Evolutionary conservation across 2,329 filamentous ascomycete species (phyloP), one percentile per base, ranked within the genome.

Genomic region (Ceratocystis eucalypticola): DNA sequence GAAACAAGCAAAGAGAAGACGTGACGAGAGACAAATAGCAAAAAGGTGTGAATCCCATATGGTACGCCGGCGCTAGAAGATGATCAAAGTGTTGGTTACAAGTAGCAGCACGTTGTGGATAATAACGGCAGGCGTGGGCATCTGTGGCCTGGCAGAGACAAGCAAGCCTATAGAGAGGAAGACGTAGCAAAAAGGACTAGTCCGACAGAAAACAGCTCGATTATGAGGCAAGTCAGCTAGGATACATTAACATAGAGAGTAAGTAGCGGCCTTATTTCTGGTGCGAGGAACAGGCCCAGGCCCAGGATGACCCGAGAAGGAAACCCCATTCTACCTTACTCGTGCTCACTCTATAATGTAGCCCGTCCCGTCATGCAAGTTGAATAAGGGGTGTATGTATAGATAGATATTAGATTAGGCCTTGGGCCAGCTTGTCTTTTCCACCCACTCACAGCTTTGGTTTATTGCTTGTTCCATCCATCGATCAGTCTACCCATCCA

Each of bases 71-170:
- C 20, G 17, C 22, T 62, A 33, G 5, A 62, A 62, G 59, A 45
- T 22, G 59, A 57, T 57, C 53, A 57, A 57, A 57, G 53, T 57
- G 53, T n/a, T 37, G 22, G 53, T 30, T 57, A 30, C 53, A 57
- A 50, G 22, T 33, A 28, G 33, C 25, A 57, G 53, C 53, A 57
- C 53, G 22, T 57, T 28, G 22, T 57, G 22, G 53, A 57, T 30
- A 57, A 28, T 30, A 28, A 15, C 25, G 5, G 25, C 30, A 17
- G 10, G 3, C 53, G 53, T 57, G 53, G 53, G 25, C 22, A 12
- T 57, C 53, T 57, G 10, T 7, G 17, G 8, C 17, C 46, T 12
- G 12, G 22, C 17, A 50, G 17, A 50, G 46, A 50, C 46, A n/a
- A 22, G 46, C 46, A n/a, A n/a, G 46, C 20, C 46, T 48, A n/a